phyloP scores from a whole-genome alignment of 1,139 yeast genomes.

The Nadsonia commutata region DNA sequence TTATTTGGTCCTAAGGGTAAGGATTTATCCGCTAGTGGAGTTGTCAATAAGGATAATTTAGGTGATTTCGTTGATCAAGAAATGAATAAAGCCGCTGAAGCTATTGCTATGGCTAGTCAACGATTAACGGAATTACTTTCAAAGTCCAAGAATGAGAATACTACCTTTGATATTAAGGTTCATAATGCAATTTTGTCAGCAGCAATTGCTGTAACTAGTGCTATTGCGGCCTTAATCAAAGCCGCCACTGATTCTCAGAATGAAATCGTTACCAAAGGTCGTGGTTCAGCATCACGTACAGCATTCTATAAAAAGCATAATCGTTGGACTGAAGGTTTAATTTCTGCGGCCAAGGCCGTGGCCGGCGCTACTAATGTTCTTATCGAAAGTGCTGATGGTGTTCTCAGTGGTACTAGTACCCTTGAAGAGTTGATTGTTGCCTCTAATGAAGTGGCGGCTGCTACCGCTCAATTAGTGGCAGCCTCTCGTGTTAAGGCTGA shows the following conservation, averaged over 20 bases:
- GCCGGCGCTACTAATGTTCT: slow-evolving; percentile 72
- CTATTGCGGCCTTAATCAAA: slow-evolving; percentile 55
- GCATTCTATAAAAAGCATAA: slow-evolving; percentile 79
- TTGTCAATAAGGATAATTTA: slow-evolving; percentile 25
- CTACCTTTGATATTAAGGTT: slow-evolving; percentile 50
- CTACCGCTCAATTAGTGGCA: slow-evolving; percentile 86
- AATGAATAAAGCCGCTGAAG: slow-evolving; percentile 54
- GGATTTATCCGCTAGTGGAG: slow-evolving; percentile 30
- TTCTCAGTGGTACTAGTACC: slow-evolving; percentile 43
- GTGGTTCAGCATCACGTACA: slow-evolving; percentile 50
- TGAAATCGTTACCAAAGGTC: slow-evolving; percentile 65
- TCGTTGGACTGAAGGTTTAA: slow-evolving; percentile 89
- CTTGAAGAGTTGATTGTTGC: slow-evolving; percentile 84
- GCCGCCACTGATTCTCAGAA: slow-evolving; percentile 74
- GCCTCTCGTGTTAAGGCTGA: slow-evolving; percentile 82
- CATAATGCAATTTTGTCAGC: slow-evolving; percentile 68
- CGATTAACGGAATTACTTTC: slow-evolving; percentile 43
- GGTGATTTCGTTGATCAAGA: slow-evolving; percentile 61
- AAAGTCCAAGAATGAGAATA: slow-evolving; percentile 34
- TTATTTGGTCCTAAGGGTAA: slow-evolving; percentile 42
- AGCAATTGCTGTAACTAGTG: slow-evolving; percentile 70
- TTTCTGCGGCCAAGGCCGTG: slow-evolving; percentile 82
- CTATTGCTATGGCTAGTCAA: slow-evolving; percentile 52
- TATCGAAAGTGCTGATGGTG: slow-evolving; percentile 79
- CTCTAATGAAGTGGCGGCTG: slow-evolving; percentile 82